Evolutionary conservation across 129 eudicot genomes (phyloP).

Genomic region (Arctium lappa): DNA sequence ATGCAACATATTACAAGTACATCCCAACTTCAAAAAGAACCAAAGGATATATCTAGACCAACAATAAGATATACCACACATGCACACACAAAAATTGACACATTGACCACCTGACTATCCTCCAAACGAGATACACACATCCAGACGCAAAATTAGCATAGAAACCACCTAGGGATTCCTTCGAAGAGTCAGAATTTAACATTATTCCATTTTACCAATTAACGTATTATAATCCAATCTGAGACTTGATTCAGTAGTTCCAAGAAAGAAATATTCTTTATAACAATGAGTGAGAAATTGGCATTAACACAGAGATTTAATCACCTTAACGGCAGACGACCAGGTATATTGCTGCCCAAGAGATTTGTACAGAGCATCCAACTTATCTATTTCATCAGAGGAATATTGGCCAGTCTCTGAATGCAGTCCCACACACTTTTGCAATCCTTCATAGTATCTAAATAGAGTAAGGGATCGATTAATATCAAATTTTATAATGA

Average conservation of each 20-base stretch:
- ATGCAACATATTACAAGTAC: not conserved
- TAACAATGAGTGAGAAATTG: not conserved
- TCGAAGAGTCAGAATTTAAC: not conserved
- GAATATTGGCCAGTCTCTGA: slow-evolving; percentile 61
- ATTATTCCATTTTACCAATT: not conserved
- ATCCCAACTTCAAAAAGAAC: not conserved
- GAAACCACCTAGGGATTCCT: not conserved
- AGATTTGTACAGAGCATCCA: slow-evolving; percentile 77
- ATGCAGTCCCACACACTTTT: slow-evolving; percentile 73
- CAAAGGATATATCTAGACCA: no score
- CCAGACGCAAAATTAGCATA: not conserved
- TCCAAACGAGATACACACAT: not conserved
- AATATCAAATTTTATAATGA: not conserved
- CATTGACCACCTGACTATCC: not conserved
- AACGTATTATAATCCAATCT: not conserved
- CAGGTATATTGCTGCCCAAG: slow-evolving; percentile 75
- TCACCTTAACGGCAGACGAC: slow-evolving; percentile 99
- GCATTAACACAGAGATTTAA: not conserved
- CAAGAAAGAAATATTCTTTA: not conserved
- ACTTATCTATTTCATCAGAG: slow-evolving; percentile 59
- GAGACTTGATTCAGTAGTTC: not conserved
- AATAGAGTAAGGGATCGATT: slow-evolving; percentile 10
- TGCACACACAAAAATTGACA: not conserved
- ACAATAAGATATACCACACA: no score
- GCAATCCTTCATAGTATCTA: slow-evolving; percentile 95